These are phyloP conservation scores for Pleurotus tuber-regium DNA, from an alignment of 768 basidiomycete species.

Conservation along the genomic window DNA sequence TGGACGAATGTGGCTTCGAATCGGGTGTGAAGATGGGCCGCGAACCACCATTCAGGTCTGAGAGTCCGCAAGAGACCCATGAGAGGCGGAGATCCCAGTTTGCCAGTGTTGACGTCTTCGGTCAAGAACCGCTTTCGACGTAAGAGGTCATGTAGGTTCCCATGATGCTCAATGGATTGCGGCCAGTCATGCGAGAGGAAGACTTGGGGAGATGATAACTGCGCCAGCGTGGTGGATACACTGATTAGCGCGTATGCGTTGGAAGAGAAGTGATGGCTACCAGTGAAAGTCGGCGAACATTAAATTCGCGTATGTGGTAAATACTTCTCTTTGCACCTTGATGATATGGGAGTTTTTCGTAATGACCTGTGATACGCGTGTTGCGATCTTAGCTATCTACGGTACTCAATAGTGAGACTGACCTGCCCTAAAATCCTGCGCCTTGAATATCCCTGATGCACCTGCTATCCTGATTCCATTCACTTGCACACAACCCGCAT, in stretches of 20 bases:
- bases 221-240: conserved; percentile 14
- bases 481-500: conserved; percentile 84
- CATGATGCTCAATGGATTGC: conserved; percentile 75
- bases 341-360: conserved; percentile 83
- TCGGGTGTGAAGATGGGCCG: conserved; percentile 87
- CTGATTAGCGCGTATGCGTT: too few relatives aligned
- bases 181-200: conserved; percentile 99
- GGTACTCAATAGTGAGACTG: conserved; percentile 14
- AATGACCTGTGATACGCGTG: conserved; percentile 60
- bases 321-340: conserved; percentile 70
- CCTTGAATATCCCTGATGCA: conserved; percentile 89
- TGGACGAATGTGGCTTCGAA: conserved; percentile 73
- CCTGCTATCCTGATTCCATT: conserved; percentile 89
- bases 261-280: too few relatives aligned
- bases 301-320: conserved; percentile 90
- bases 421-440: conserved; percentile 71
- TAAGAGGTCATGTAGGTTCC: conserved; percentile 64
- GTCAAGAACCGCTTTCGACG: conserved; percentile 77
- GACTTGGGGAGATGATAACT: conserved; percentile 64
- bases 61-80: conserved; percentile 72
- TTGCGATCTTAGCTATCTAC: too few relatives aligned
- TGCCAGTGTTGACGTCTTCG: conserved; percentile 61
- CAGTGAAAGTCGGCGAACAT: conserved; percentile 73
- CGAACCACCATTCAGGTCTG: conserved; percentile 86
- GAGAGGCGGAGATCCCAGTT: conserved; percentile 84